phyloP scores from a whole-genome alignment of 2,329 filamentous ascomycete genomes.

The Stromatinia cepivora region DNA sequence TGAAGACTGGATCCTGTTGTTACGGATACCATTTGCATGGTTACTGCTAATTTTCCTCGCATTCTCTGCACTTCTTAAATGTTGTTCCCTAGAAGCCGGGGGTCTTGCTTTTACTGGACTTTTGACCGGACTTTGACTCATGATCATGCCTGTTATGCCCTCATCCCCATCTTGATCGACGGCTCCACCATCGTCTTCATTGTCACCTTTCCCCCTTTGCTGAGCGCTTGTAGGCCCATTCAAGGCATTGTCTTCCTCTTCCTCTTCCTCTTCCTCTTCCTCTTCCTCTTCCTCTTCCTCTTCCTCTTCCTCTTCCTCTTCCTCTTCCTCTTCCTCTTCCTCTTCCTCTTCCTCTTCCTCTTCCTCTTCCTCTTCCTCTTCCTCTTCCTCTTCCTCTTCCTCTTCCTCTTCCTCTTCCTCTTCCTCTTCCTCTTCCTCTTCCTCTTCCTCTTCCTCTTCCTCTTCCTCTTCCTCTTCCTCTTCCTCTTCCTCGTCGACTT shows the following conservation, averaged over 20 bases:
- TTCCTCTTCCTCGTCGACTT: neutral
- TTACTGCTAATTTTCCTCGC: slow-evolving; percentile 2
- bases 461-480: neutral
- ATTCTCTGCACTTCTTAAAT: neutral
- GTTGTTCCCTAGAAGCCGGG: neutral
- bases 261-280: neutral
- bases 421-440: neutral
- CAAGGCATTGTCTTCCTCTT: too few species aligned
- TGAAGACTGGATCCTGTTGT: neutral
- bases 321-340: neutral
- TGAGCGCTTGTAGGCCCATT: neutral
- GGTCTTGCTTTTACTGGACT: neutral
- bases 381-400: neutral
- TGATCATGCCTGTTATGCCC: neutral
- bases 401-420: neutral
- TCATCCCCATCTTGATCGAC: neutral
- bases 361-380: neutral
- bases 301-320: neutral
- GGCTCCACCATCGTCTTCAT: neutral
- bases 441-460: neutral
- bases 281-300: neutral
- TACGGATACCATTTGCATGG: neutral
- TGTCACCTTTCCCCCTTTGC: neutral
- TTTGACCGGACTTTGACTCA: neutral
- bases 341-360: neutral